These are phyloP conservation scores for Penicilliopsis zonata DNA, from an alignment of 495 filamentous ascomycete species.

Conservation along the genomic window DNA sequence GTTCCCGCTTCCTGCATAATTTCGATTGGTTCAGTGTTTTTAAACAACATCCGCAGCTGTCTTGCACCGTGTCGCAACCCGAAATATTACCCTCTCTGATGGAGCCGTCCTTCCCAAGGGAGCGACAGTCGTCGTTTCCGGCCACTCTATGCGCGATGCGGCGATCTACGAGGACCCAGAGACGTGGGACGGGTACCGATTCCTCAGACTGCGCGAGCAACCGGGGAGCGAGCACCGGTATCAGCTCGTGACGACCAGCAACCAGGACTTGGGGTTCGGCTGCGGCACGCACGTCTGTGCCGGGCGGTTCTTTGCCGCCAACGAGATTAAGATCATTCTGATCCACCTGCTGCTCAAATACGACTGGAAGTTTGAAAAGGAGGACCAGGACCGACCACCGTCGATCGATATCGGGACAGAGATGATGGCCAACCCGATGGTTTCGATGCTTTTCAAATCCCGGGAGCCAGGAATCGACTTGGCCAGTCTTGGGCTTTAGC, in stretches of 20 bases:
- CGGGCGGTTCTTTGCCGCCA: constrained; percentile 39
- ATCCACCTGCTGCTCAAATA: constrained; percentile 32
- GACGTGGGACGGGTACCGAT: constrained; percentile 35
- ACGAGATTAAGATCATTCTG: constrained; percentile 34
- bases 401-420: constrained; percentile 17
- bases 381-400: constrained; percentile 9
- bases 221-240: constrained; percentile 27
- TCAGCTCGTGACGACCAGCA: constrained; percentile 33
- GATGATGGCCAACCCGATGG: constrained; percentile 13
- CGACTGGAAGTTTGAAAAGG: constrained; percentile 37
- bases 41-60: constrained; percentile 21
- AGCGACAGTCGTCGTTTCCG: constrained; percentile 21
- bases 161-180: constrained; percentile 28
- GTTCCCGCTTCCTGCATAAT: constrained; percentile 5
- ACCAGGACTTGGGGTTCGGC: constrained; percentile 34
- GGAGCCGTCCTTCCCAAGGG: constrained; percentile 23
- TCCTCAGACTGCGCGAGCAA: constrained; percentile 28
- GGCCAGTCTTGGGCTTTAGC: constrained; percentile 10
- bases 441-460: constrained; percentile 19
- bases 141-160: constrained; percentile 23
- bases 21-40: neutral
- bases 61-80: constrained; percentile 27
- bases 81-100: constrained; percentile 20
- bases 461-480: constrained; percentile 18
- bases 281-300: constrained; percentile 42